These are phyloP conservation scores for Lipomyces kockii DNA, from an alignment of 805 yeast genomes.

Conservation along the genomic window DNA sequence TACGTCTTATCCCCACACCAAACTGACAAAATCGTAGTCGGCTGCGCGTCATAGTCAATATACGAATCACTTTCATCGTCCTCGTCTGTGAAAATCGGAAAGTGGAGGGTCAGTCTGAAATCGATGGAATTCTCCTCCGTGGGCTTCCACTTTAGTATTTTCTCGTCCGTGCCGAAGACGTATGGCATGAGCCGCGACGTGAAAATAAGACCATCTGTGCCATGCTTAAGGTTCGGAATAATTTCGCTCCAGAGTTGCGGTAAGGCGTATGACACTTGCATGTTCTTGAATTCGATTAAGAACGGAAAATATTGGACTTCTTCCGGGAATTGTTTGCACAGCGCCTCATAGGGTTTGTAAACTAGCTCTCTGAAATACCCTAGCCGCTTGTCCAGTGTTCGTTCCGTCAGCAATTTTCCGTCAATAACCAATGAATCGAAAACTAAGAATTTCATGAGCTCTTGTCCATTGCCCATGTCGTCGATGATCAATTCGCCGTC, in stretches of 20 bases:
- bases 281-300: constrained; percentile 81
- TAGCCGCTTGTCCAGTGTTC: constrained; percentile 77
- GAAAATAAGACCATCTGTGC: constrained; percentile 90
- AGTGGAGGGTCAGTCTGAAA: constrained; percentile 69
- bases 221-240: constrained; percentile 73
- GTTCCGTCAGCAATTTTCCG: constrained; percentile 68
- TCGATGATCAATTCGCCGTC: constrained; percentile 94
- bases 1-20: constrained; percentile 78
- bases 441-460: constrained; percentile 77
- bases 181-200: constrained; percentile 91
- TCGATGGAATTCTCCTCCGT: constrained; percentile 94
- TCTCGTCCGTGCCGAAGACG: constrained; percentile 82
- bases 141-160: constrained; percentile 94
- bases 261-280: constrained; percentile 82
- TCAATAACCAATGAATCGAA: constrained; percentile 90
- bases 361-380: constrained; percentile 84
- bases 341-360: constrained; percentile 77
- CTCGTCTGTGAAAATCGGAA: constrained; percentile 55
- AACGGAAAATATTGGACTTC: constrained; percentile 80
- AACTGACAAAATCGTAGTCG: constrained; percentile 65
- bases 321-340: constrained; percentile 72
- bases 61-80: constrained; percentile 54
- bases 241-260: constrained; percentile 73
- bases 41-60: constrained; percentile 79
- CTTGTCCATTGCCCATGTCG: constrained; percentile 50